Conservation (phyloP, 805 yeast genomes). For the Candida patagonica region DNA sequence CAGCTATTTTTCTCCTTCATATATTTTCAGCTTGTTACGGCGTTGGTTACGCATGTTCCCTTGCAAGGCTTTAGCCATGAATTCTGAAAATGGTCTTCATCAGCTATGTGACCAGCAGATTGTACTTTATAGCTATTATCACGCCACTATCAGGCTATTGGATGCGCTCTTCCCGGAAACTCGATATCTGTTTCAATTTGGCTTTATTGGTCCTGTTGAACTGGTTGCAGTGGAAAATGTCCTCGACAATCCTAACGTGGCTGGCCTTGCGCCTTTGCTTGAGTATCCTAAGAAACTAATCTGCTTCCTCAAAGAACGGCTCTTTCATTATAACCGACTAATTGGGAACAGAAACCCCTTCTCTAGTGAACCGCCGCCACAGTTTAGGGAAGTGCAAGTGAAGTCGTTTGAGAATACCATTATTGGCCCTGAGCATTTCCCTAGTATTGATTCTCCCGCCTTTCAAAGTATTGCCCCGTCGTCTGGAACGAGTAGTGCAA, state of each 20-base stretch:
- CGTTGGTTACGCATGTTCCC: slow-evolving; percentile 24
- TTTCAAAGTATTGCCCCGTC: background rate
- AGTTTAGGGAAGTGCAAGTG: slow-evolving; percentile 24
- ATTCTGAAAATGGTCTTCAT: background rate
- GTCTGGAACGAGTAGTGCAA: background rate
- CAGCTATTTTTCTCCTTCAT: slow-evolving; percentile 16
- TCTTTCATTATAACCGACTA: slow-evolving; percentile 15
- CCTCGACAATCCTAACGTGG: slow-evolving; percentile 2
- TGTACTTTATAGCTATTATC: slow-evolving; percentile 27
- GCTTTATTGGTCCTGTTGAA: slow-evolving; percentile 31
- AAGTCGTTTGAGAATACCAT: slow-evolving; percentile 20
- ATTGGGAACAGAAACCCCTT: slow-evolving; percentile 12
- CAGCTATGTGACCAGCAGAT: slow-evolving; percentile 4
- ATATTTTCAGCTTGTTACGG: slow-evolving; percentile 18
- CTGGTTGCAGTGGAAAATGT: slow-evolving; percentile 20
- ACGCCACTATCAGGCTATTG: slow-evolving; percentile 27
- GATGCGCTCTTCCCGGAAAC: slow-evolving; percentile 31
- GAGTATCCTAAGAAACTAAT: slow-evolving; percentile 25
- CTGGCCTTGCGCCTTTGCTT: slow-evolving; percentile 8
- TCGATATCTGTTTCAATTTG: slow-evolving; percentile 28
- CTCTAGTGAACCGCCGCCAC: slow-evolving; percentile 3
- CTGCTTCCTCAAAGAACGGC: slow-evolving; percentile 24
- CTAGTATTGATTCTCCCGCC: no score
- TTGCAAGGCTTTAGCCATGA: slow-evolving; percentile 14
- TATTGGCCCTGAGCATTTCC: slow-evolving; percentile 13